These are phyloP conservation scores for Trichoderma gamsii DNA, from an alignment of 495 filamentous ascomycete species.

Conservation along the genomic window DNA sequence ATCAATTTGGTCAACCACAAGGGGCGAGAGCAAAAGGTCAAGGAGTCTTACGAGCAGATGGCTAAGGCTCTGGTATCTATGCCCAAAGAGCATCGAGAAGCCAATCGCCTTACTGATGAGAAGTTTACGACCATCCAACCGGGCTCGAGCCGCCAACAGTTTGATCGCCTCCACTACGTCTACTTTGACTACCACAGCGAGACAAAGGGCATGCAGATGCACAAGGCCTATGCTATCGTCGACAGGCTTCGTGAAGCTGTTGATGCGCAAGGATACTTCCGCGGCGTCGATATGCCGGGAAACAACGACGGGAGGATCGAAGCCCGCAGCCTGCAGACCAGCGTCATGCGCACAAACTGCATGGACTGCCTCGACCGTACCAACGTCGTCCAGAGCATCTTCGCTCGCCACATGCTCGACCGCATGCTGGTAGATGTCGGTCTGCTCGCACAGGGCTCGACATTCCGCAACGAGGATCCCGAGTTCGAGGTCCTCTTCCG, in stretches of 20 bases:
- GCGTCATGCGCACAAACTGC: constrained; percentile 92
- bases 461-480: constrained; percentile 59
- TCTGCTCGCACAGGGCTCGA: constrained; percentile 63
- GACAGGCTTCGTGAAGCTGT: constrained; percentile 70
- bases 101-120: constrained; percentile 56
- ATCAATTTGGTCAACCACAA: constrained; percentile 96
- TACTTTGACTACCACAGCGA: constrained; percentile 99
- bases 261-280: constrained; percentile 78
- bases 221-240: constrained; percentile 80
- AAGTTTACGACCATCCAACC: constrained; percentile 76
- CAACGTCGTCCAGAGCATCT: constrained; percentile 94
- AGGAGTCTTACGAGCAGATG: constrained; percentile 87
- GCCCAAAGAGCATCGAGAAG: constrained; percentile 56
- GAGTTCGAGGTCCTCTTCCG: constrained; percentile 84
- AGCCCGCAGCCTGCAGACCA: constrained; percentile 69
- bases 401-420: constrained; percentile 81
- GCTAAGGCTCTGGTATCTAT: constrained; percentile 66
- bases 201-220: constrained; percentile 89
- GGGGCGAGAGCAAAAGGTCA: constrained; percentile 79
- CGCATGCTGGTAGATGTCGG: constrained; percentile 79
- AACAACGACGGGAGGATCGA: constrained; percentile 62
- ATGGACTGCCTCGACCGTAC: constrained; percentile 99
- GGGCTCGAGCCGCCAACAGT: constrained; percentile 41
- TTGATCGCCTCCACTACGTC: constrained; percentile 84
- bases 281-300: constrained; percentile 77